Evolutionary conservation across 768 basidiomycete species (phyloP), one percentile per base, ranked within the genome.

Genomic region (Hygrocybe coccinea): DNA sequence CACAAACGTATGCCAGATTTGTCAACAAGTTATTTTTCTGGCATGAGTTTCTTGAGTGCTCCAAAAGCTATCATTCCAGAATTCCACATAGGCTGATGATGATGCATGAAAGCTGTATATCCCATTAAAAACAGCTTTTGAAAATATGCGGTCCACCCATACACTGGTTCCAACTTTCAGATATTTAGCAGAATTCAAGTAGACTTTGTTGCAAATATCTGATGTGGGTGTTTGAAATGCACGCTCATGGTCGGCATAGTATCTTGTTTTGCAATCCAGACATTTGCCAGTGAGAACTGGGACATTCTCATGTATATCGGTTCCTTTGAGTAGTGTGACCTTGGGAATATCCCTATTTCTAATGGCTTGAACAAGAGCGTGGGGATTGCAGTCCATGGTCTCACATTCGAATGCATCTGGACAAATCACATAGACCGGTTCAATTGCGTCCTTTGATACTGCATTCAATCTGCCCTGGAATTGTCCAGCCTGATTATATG

Each of bases 1-100:
- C 37, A 65, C 56, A 63, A 63, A 65, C 8, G 60, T 55, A 41
- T 57, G 50, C 64, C 62, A 65, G 3, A 63, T 45, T 15, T 65
- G 60, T 21, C 47, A 12, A 17, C 38, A 22, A 22, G 58, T 54
- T 17, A 63, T 10, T n/a, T 39, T 48, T 17, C 24, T 19, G 9
- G 52, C 17, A 37, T n/a, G 25, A 12, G 41, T 55, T 19, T 24
- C 5, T 36, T 49, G 33, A 34, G 38, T 41, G 6, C 25, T 56
- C 14, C 14, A 25, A 55, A 55, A 62, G 15, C 34, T 52, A 25
- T 57, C 21, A 41, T 56, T 63, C 57, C 60, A 63, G 50, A 55
- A 61, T 33, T 58, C 36, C 0, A 55, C 24, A 41, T 50, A 56
- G 43, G 62, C 60, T 35, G 62, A 21, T 21, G 57, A 50, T 34